Percentiles rank a stretch among this genome's conserved stretches.
Evolutionary conservation across 345 rosid genomes (phyloP).

Genomic region (Populus tremula): DNA sequence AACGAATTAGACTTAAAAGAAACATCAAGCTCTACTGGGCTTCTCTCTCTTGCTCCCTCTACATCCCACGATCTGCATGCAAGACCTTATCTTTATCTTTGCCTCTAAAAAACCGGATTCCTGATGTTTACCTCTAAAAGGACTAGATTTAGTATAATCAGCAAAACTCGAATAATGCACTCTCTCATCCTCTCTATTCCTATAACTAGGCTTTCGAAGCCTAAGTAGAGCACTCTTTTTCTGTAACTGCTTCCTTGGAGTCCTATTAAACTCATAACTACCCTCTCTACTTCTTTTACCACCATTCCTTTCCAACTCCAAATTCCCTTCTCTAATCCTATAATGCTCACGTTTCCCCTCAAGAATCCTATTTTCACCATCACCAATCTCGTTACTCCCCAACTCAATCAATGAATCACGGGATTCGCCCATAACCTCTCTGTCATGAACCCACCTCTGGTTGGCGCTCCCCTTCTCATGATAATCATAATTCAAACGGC

Average conservation of each 20-base stretch:
- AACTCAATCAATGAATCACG: conserved; percentile 26
- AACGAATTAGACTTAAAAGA: conserved; percentile 74
- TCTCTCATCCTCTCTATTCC: conserved; percentile 51
- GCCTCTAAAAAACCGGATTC: neutral
- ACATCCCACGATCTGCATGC: conserved; percentile 31
- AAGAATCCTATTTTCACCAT: conserved; percentile 29
- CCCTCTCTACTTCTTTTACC: conserved; percentile 49
- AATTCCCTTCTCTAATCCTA: conserved; percentile 19
- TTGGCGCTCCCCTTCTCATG: conserved; percentile 30
- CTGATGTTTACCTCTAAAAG: conserved; percentile 24
- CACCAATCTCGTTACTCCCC: conserved; percentile 21
- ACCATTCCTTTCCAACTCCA: conserved; percentile 39
- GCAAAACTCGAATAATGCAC: conserved; percentile 34
- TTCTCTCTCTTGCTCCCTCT: conserved; percentile 49
- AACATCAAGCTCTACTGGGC: conserved; percentile 77
- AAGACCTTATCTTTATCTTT: conserved; percentile 45
- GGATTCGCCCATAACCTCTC: conserved; percentile 26
- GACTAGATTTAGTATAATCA: conserved; percentile 41
- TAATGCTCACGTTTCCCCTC: conserved; percentile 38
- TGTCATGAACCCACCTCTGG: conserved; percentile 35
- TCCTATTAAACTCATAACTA: conserved; percentile 42
- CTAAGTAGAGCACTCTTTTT: conserved; percentile 88
- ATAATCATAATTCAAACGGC: conserved; percentile 12
- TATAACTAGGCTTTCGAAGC: conserved; percentile 53
- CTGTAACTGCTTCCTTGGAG: conserved; percentile 57